Percentiles rank a stretch among this genome's conserved stretches.
Conservation (phyloP, 139 green algal species). For the Tetradesmus lagerheimii region DNA sequence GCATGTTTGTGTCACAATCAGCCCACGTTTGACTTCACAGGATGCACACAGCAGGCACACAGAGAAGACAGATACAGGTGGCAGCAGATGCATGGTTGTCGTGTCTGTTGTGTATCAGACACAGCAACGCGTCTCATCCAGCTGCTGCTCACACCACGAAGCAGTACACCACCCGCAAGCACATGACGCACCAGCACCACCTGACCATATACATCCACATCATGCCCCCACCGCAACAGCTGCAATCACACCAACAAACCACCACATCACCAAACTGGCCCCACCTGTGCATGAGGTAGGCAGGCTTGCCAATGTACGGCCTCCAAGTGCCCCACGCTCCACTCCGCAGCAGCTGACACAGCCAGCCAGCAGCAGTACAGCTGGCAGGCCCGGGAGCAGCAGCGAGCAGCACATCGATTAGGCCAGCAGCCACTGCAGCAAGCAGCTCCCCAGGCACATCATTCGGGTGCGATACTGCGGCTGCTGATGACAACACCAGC, state of each 20-base stretch:
- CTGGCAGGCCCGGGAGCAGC: slow-evolving; percentile 28
- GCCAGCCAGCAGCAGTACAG: slow-evolving; percentile 29
- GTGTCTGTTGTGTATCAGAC: background rate
- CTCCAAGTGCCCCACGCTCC: slow-evolving; percentile 15
- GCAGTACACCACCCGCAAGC: background rate
- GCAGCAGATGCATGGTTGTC: too few species aligned
- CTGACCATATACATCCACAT: too few species aligned
- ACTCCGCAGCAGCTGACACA: slow-evolving; percentile 28
- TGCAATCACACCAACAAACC: too few species aligned
- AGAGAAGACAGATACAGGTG: too few species aligned
- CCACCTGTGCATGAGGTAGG: slow-evolving; percentile 40
- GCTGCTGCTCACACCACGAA: background rate
- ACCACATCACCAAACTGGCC: too few species aligned
- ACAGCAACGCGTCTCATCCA: background rate
- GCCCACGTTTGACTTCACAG: too few species aligned
- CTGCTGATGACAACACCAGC: slow-evolving; percentile 30
- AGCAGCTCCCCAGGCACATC: slow-evolving; percentile 34
- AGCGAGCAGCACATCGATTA: slow-evolving; percentile 29
- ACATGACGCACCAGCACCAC: background rate
- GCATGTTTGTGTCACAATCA: too few species aligned
- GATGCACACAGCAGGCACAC: too few species aligned
- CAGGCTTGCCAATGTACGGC: slow-evolving; percentile 14
- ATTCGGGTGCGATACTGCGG: slow-evolving; percentile 13
- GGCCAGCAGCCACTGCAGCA: slow-evolving; percentile 8
- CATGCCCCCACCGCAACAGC: too few species aligned